These are phyloP conservation scores for Ophiostoma angusticollis DNA, from an alignment of 2,329 filamentous ascomycete genomes.

Conservation along the genomic window DNA sequence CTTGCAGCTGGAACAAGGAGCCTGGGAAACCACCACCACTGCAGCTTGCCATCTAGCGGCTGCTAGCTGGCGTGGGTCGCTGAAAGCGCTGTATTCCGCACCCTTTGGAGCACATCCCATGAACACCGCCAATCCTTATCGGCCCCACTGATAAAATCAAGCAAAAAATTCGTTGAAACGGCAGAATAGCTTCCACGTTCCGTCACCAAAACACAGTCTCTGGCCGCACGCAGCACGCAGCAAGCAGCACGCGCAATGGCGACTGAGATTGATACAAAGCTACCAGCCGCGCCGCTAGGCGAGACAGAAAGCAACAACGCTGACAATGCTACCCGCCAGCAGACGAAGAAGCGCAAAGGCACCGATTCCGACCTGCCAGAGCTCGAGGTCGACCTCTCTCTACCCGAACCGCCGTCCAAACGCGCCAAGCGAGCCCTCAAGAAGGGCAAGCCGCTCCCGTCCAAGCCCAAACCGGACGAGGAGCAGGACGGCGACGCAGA, in stretches of 20 bases:
- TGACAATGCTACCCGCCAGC: slow-evolving; percentile 2
- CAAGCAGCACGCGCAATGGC: not conserved
- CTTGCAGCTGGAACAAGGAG: too few species aligned
- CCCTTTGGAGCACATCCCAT: not conserved
- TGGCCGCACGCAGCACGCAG: too few species aligned
- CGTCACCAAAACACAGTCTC: too few species aligned
- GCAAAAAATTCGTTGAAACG: too few species aligned
- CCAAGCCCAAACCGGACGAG: slow-evolving; percentile 22
- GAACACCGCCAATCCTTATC: slow-evolving; percentile 7
- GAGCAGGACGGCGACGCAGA: slow-evolving; percentile 5
- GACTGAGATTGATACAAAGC: slow-evolving; percentile 1
- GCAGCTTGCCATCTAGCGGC: too few species aligned
- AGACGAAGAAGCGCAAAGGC: slow-evolving; percentile 65
- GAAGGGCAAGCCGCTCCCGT: slow-evolving; percentile 54
- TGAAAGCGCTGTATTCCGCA: not conserved
- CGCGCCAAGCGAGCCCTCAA: slow-evolving; percentile 82
- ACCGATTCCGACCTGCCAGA: slow-evolving; percentile 38
- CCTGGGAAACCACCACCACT: too few species aligned
- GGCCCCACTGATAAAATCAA: not conserved
- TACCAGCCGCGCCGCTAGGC: not conserved
- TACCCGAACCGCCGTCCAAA: slow-evolving; percentile 92
- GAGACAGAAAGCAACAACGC: not conserved
- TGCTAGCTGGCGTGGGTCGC: slow-evolving; percentile 1
- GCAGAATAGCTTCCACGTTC: too few species aligned
- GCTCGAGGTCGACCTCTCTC: slow-evolving; percentile 77